Percentiles rank a stretch among this genome's conserved stretches.
Conservation (phyloP, 768 basidiomycete genomes). For the Termitomyces sp. region DNA sequence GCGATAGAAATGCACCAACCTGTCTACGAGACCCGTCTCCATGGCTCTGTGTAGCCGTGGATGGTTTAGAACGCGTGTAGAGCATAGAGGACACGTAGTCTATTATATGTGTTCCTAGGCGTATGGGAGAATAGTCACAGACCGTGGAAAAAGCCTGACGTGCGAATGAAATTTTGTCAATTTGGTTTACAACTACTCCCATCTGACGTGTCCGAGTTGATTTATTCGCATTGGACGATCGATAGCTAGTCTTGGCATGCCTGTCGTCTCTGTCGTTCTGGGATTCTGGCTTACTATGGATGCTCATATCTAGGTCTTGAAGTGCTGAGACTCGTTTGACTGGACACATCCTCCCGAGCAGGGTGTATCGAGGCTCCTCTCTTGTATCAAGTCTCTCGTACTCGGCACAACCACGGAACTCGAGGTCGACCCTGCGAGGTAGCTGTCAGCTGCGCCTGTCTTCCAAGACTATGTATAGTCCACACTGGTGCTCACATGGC, state of each 20-base stretch:
- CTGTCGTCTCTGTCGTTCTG: neutral
- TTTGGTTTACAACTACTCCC: neutral
- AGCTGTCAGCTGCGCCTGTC: neutral
- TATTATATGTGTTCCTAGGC: neutral
- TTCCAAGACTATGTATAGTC: neutral
- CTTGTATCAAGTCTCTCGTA: neutral
- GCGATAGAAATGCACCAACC: neutral
- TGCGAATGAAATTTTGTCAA: neutral
- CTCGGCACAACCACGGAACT: neutral
- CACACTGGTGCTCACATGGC: neutral
- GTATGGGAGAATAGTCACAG: slow-evolving; percentile 1
- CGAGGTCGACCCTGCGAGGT: neutral
- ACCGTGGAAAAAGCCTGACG: neutral
- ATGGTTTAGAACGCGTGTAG: neutral
- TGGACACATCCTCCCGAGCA: neutral
- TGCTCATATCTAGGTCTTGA: neutral
- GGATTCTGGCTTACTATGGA: no score
- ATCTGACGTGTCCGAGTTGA: neutral
- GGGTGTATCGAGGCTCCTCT: neutral
- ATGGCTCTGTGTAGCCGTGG: neutral
- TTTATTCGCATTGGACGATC: neutral
- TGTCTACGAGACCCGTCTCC: neutral
- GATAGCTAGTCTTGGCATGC: neutral
- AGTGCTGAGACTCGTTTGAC: neutral
- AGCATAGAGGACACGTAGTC: neutral